Evolutionary conservation across 768 basidiomycete species (phyloP), one percentile per base, ranked within the genome.

Genomic region (Tremella yokohamensis): DNA sequence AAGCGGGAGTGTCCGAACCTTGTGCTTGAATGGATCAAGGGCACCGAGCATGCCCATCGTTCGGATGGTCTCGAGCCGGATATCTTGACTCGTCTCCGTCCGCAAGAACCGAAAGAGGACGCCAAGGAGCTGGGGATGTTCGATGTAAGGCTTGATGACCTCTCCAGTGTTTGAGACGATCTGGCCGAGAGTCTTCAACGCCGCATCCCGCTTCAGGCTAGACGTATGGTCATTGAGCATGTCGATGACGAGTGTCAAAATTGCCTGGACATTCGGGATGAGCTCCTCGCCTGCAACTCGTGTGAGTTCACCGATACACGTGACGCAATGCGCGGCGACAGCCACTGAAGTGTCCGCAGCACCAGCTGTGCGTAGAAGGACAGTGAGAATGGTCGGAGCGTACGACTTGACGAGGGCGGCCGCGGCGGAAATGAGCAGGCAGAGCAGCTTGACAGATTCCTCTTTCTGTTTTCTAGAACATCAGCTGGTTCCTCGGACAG

Each of bases 31-130:
- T 0, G 96, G 96, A 75, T 99, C 96, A 26, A 98, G 78, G 6
- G 96, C 96, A 49, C 96, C 96, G 16, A 99, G 82, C 51, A 97
- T 90, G 61, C 96, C 96, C 59, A 99, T 82, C 2, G 96, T 93
- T 73, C 93, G 89, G 54, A 98, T 87, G 15, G 94, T 87, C 64
- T 98, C 94, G 26, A 94, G 82, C 45, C 89, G 81, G 11, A 91
- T 86, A 12, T 80, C 78, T 39, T 73, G 70, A 44, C 61, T 65
- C 9, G 70, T 85, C 67, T 99, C 96, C 22, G 88, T 87, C 73
- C 87, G 83, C 59, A 98, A 77, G 67, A 98, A 88, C 60, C 87
- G 82, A 59, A 88, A 88, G 20, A 98, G 79, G 19, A 92, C 81
- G 19, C 85, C 86, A n/a, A 98, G 79, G 1, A 99, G 82, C 64